Evolutionary conservation across 164 flowering plant species (phyloP).

Genomic region (grape (Vitis vinifera)): ASM3070453v1 NC_081819.1:21934001-21934500

Average conservation of each 20-base stretch:
- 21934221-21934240: slow-evolving; percentile 10
- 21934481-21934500: slow-evolving; percentile 11
- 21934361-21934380: no score
- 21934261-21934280: slow-evolving; percentile 26
- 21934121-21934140: slow-evolving; percentile 14
- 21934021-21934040: slow-evolving; percentile 18
- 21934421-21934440: slow-evolving; percentile 9
- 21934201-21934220: slow-evolving; percentile 19
- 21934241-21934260: not conserved
- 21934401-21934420: not conserved
- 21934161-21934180: slow-evolving; percentile 22
- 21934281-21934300: slow-evolving; percentile 21
- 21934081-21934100: slow-evolving; percentile 16
- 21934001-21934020: slow-evolving; percentile 37
- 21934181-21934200: slow-evolving; percentile 15
- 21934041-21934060: not conserved
- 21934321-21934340: no score
- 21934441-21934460: slow-evolving; percentile 3
- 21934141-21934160: slow-evolving; percentile 12
- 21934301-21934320: not conserved
- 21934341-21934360: no score
- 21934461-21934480: slow-evolving; percentile 6
- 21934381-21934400: slow-evolving; percentile 1
- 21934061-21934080: slow-evolving; percentile 5
- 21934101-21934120: slow-evolving; percentile 45